Evolutionary conservation across 2,329 filamentous ascomycete genomes (phyloP).

Genomic region (Fusarium sp.): DNA sequence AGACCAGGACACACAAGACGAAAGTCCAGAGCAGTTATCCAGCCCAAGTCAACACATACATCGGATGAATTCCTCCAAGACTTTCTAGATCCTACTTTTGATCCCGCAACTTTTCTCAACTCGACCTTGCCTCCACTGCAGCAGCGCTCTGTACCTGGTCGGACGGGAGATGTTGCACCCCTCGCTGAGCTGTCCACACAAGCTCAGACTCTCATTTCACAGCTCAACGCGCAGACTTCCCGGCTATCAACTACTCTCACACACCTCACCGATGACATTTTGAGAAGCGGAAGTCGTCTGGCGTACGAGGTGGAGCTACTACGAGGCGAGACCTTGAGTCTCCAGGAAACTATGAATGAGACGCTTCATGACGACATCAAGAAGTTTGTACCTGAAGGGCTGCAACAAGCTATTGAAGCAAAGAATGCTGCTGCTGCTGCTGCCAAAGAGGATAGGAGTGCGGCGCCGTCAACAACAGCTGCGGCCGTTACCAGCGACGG

Average conservation of each 20-base stretch:
- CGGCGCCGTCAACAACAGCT: constrained; percentile 44
- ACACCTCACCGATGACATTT: constrained; percentile 92
- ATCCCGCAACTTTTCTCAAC: constrained; percentile 89
- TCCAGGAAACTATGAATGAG: constrained; percentile 83
- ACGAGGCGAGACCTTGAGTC: constrained; percentile 85
- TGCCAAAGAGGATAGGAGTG: constrained; percentile 36
- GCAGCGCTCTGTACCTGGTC: constrained; percentile 52
- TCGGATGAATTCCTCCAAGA: constrained; percentile 79
- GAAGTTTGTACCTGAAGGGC: constrained; percentile 74
- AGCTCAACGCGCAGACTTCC: constrained; percentile 89
- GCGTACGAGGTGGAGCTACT: constrained; percentile 96
- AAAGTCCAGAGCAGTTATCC: constrained; percentile 54
- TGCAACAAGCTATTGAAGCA: constrained; percentile 53
- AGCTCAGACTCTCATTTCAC: constrained; percentile 86
- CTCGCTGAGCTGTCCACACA: constrained; percentile 84
- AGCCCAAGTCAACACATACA: constrained; percentile 72
- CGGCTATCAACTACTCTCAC: constrained; percentile 85
- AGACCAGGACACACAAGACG: constrained; percentile 60
- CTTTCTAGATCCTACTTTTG: constrained; percentile 83
- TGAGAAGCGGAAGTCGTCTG: constrained; percentile 87
- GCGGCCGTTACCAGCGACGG: constrained; percentile 11
- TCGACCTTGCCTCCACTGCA: constrained; percentile 77
- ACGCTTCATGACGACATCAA: constrained; percentile 78
- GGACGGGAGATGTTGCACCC: constrained; percentile 61
- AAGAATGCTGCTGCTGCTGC: constrained; percentile 36